Percentiles rank a stretch among this genome's conserved stretches.
phyloP scores from a whole-genome alignment of 495 filamentous ascomycete species.

The Aspergillus ostianus region DNA sequence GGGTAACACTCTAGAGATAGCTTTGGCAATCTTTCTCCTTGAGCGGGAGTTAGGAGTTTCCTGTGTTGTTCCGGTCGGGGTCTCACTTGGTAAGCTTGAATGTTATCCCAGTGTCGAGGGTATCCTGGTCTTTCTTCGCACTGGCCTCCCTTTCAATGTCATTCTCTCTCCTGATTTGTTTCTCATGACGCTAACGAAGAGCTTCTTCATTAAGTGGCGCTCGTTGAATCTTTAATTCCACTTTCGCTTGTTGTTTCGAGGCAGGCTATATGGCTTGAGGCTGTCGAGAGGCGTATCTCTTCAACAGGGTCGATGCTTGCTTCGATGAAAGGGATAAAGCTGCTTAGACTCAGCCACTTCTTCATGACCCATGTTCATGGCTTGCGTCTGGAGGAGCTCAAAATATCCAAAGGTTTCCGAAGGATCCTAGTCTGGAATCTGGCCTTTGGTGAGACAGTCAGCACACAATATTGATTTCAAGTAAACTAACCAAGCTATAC shows the following conservation, averaged over 20 bases:
- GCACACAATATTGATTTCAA: not conserved
- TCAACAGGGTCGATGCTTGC: constrained; percentile 48
- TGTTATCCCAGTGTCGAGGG: not conserved
- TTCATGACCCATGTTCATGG: constrained; percentile 43
- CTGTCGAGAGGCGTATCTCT: constrained; percentile 52
- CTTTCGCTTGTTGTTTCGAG: constrained; percentile 32
- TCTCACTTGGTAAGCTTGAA: constrained; percentile 41
- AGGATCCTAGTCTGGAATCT: constrained; percentile 54
- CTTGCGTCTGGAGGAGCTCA: constrained; percentile 56
- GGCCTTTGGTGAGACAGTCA: constrained; percentile 39
- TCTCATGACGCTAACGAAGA: not conserved
- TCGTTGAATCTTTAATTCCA: constrained; percentile 36
- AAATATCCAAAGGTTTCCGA: constrained; percentile 55
- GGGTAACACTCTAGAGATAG: constrained; percentile 58
- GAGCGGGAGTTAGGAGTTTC: constrained; percentile 54
- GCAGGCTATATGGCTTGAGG: constrained; percentile 47
- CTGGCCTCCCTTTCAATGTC: not conserved
- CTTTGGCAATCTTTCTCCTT: constrained; percentile 57
- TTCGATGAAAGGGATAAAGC: constrained; percentile 60
- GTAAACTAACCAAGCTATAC: not conserved
- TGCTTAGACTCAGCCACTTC: constrained; percentile 51
- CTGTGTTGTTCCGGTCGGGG: constrained; percentile 51
- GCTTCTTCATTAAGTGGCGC: constrained; percentile 24
- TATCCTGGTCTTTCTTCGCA: not conserved
- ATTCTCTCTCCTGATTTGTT: constrained; percentile 23